phyloP scores from a whole-genome alignment of 2,329 filamentous ascomycete genomes.

The Aspergillus ochraceus region DNA sequence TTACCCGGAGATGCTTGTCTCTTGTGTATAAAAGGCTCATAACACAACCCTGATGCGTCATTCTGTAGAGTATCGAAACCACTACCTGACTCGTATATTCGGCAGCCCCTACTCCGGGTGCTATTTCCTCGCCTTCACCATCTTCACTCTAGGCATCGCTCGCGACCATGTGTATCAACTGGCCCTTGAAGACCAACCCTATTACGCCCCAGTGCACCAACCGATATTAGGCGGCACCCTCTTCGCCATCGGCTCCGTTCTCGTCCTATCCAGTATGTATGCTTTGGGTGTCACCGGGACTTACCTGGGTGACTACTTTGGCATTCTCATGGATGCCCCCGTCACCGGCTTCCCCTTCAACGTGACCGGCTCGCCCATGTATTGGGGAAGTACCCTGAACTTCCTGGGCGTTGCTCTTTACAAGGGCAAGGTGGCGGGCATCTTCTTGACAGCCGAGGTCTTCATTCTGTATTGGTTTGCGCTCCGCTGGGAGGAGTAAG shows the following conservation, averaged over 20 bases:
- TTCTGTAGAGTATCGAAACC: constrained; percentile 82
- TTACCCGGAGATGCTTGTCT: not conserved
- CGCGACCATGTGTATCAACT: constrained; percentile 86
- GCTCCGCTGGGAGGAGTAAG: constrained; percentile 77
- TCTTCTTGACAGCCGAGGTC: constrained; percentile 74
- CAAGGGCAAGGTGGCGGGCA: constrained; percentile 82
- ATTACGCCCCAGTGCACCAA: constrained; percentile 69
- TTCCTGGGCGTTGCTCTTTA: constrained; percentile 86
- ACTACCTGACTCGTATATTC: constrained; percentile 83
- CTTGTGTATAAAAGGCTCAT: constrained; percentile 10
- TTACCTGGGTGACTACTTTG: constrained; percentile 97
- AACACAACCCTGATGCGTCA: constrained; percentile 14
- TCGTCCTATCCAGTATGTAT: constrained; percentile 89
- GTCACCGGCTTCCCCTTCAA: constrained; percentile 97
- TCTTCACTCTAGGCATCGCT: constrained; percentile 88
- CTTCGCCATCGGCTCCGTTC: constrained; percentile 72
- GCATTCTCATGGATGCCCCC: constrained; percentile 92
- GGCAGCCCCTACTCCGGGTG: constrained; percentile 77
- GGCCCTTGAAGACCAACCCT: constrained; percentile 74
- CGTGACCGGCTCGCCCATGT: constrained; percentile 89
- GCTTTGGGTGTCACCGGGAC: constrained; percentile 91
- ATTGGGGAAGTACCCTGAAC: constrained; percentile 88
- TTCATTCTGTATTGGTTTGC: constrained; percentile 77
- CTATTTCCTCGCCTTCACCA: constrained; percentile 83
- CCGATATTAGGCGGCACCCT: constrained; percentile 68